Evolutionary conservation across 371 early-diverging fungal genomes (phyloP), one percentile per base, ranked within the genome.

Genomic region (Thermomucor indicae-seudaticae): DNA sequence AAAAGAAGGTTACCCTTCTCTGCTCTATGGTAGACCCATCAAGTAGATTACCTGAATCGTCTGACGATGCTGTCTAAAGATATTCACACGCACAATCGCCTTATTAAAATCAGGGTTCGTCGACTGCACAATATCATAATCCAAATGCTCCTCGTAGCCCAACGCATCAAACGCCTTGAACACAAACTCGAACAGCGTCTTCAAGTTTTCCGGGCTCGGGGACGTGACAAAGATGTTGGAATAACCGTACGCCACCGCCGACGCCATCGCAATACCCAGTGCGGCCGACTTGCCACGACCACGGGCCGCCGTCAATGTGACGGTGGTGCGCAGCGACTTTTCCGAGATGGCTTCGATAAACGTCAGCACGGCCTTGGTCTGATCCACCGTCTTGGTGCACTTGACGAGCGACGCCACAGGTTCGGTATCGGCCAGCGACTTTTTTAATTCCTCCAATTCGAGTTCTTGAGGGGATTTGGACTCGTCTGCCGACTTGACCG

Each of bases 221-320:
- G 98, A 94, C 4, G 97, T 94, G 45, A 99, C 92, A 69, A 96
- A 97, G 53, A 99, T 95, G 67, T 96, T 97, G 57, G 93, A 92
- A 74, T 98, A 98, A n/a, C 97, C 97, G 64, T 95, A 93, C 0
- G 96, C 91, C 20, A 99, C 84, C 14, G 99, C 99, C 2, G 94
- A 86, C 1, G 99, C 95, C 65, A 99, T 90, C 23, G 97, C 83
- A 32, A 99, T 80, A 32, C 99, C 99, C 35, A 99, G 79, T 0
- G 98, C 89, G 0, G 99, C 99, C 11, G 99, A 98, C 76, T 99
- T 99, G 67, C 99, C 99, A 57, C 99, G 89, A 65, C 99, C 99
- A 81, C 99, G 92, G 27, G 90, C 84, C 22, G 99, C 99, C 3
- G 98, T 99, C 62, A 99, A 78, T 0, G 94, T 80, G 24, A 96